Evolutionary conservation across 495 filamentous ascomycete genomes (phyloP), one percentile per base, ranked within the genome.

Genomic region (Penicillium argentinense): DNA sequence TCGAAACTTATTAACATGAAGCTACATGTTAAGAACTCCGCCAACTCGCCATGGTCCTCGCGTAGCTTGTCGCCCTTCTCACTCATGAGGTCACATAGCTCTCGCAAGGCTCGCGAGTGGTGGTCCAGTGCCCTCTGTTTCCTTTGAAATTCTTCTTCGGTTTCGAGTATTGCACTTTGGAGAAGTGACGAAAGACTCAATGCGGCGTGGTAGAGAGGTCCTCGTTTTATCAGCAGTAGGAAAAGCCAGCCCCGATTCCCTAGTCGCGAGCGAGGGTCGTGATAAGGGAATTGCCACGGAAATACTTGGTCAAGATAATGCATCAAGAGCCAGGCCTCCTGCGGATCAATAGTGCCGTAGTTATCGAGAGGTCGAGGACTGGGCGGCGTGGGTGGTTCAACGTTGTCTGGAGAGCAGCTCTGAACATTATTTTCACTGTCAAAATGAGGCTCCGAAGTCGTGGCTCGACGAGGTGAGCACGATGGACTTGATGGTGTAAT

Each of bases 271-370:
- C 32, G 21, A 11, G 42, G 28, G 13, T 36, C 30, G 28, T 37
- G 23, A 38, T 45, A 45, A 0, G 42, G 42, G 21, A 37, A 45
- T 25, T 45, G 42, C 42, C 42, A 45, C 18, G 42, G 42, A 26
- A 54, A 49, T 27, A 54, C 46, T 43, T 45, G 29, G 38, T 54
- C 51, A 5, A 54, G 41, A 38, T 54, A 54, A 27, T 54, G 51
- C 45, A 54, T 54, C 11, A 54, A 50, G 6, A 54, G 16, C 27
- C 26, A 23, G 29, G 47, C 51, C 34, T 54, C 51, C 21, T 49
- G 47, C 11, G 25, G 25, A 29, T 45, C 42, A 26, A 45, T 36
- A n/a, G 11, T 26, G 12, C 8, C 30, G 9, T 18, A 6, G n/a
- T 21, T 14, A 19, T 34, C 32, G 9, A 19, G 17, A 18, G 16